Conservation (phyloP, 1,284 basidiomycete genomes). For the Ganoderma lingzhi region DNA sequence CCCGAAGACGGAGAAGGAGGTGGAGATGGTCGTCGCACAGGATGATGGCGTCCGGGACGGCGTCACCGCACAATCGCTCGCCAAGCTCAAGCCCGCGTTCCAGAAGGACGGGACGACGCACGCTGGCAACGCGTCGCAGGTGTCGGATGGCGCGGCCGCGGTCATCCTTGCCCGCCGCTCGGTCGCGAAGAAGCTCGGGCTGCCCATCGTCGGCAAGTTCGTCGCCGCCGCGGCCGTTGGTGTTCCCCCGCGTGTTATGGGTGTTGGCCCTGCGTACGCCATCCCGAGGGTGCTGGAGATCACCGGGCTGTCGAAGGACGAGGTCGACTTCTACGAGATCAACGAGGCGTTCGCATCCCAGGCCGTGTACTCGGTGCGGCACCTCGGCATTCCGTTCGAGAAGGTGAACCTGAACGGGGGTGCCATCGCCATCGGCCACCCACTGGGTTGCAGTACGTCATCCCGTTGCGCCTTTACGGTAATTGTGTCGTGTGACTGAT, state of each 20-base stretch:
- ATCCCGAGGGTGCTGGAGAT: conserved; percentile 85
- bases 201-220: conserved; percentile 95
- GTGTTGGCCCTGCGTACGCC: conserved; percentile 90
- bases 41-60: conserved; percentile 96
- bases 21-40: conserved; percentile 79
- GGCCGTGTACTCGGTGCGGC: conserved; percentile 82
- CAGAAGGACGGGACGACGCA: conserved; percentile 90
- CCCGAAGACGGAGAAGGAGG: conserved; percentile 87
- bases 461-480: conserved; percentile 14
- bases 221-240: conserved; percentile 83
- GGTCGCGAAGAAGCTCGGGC: conserved; percentile 87
- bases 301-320: conserved; percentile 75
- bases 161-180: conserved; percentile 90
- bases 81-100: conserved; percentile 96
- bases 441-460: conserved; percentile 78
- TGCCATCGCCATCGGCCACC: conserved; percentile 90
- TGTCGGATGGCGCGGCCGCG: conserved; percentile 98
- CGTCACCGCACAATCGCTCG: conserved; percentile 87
- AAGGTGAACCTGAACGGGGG: conserved; percentile 92
- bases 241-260: conserved; percentile 91
- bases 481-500: not conserved
- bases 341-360: conserved; percentile 96
- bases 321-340: conserved; percentile 94
- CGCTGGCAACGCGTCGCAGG: conserved; percentile 93
- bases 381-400: conserved; percentile 78